Base-by-base conservation (phyloP, 225 moss, liverwort and hornwort species). In the Asterella californica region DNA sequence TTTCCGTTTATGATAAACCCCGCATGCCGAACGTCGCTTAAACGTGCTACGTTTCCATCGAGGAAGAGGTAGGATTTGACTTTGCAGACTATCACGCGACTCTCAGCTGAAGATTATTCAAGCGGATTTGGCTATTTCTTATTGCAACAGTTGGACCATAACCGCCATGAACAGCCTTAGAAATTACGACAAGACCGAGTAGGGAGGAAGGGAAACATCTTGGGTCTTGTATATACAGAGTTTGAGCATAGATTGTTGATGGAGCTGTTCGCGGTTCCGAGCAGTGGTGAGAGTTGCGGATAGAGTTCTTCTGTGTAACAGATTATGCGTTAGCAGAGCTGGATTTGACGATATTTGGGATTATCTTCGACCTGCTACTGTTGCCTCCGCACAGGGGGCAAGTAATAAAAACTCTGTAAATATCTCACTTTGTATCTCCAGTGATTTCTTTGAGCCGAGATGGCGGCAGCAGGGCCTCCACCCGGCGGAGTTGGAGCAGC, bases 401-500 rank as follows among this genome's bases (percentile, higher is more conserved):
- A 36, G 67, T 6, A 18, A 57, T 57, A 11, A 5, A 57, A 5
- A 70, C 19, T 17, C 24, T 22, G 70, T 45, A 70, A 38, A 0
- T 70, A 17, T 17, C 42, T 25, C 6, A 42, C 10, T 70, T 36
- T 5, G 18, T 19, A 57, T 70, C 70, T 45, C 19, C 25, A 25
- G 10, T 47, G 14, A 57, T 25, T 46, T 36, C n/a, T 2, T 1
- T 9, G n/a, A 71, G 71, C 15, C 47, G 71, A 52, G 30, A 76
- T 76, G 76, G 76, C 76, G 10, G 10, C 59, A 60, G 80, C 78
- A 61, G 70, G 55, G 21, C 84, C 76, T 76, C 75, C 85, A 36
- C 66, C 81, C 25, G 37, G 78, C 11, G 79, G 84, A 33, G 36
- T 82, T 0, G 87, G 84, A 64, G 77, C 67, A 72, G 84, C 82